phyloP scores from a whole-genome alignment of 2,329 filamentous ascomycete genomes.

The Aspergillus cejpii region DNA sequence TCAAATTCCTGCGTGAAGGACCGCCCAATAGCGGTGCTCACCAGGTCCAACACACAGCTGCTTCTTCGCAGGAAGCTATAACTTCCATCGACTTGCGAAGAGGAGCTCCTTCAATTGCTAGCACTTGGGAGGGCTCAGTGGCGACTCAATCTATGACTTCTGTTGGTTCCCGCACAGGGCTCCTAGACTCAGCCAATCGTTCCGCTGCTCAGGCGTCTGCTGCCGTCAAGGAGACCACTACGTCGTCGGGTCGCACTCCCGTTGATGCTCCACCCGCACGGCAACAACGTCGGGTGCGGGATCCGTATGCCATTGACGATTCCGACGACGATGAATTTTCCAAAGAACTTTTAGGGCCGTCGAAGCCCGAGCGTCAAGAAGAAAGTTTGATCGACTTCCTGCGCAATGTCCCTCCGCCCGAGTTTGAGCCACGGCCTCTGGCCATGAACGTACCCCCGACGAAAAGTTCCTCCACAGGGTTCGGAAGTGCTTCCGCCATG shows the following conservation, averaged over 20 bases:
- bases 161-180: conserved; percentile 65
- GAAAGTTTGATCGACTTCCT: conserved; percentile 47
- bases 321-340: conserved; percentile 62
- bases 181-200: conserved; percentile 46
- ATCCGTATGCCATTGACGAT: conserved; percentile 85
- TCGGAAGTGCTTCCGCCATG: conserved; percentile 22
- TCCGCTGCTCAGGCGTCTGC: conserved; percentile 23
- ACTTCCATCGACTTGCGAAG: conserved; percentile 66
- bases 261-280: conserved; percentile 54
- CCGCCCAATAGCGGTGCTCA: conserved; percentile 60
- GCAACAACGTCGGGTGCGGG: conserved; percentile 70
- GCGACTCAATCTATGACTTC: conserved; percentile 49
- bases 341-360: conserved; percentile 47
- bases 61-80: conserved; percentile 77
- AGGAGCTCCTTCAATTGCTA: conserved; percentile 34
- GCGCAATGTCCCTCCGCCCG: conserved; percentile 40
- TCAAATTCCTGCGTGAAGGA: conserved; percentile 89
- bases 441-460: conserved; percentile 16
- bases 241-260: conserved; percentile 19
- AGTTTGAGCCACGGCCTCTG: conserved; percentile 28
- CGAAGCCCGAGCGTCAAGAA: conserved; percentile 37
- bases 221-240: conserved; percentile 11
- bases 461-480: conserved; percentile 14
- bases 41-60: conserved; percentile 73
- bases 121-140: conserved; percentile 49